phyloP scores from a whole-genome alignment of 495 filamentous ascomycete species.

The Sporormia fimetaria region DNA sequence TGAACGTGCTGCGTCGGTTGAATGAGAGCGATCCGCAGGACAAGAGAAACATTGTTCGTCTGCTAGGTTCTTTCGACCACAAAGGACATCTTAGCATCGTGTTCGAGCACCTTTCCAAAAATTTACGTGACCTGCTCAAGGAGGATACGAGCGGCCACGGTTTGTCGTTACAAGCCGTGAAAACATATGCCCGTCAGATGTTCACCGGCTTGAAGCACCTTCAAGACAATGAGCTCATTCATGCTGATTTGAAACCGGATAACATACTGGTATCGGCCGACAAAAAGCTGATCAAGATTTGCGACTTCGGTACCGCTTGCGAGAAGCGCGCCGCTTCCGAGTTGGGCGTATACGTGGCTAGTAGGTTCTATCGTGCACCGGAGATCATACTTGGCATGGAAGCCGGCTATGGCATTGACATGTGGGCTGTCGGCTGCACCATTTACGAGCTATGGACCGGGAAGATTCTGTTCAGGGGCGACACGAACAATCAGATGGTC shows the following conservation, averaged over 20 bases:
- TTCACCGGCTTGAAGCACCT: conserved; percentile 78
- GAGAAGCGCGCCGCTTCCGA: conserved; percentile 72
- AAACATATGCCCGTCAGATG: conserved; percentile 85
- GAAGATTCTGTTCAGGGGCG: conserved; percentile 90
- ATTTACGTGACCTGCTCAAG: conserved; percentile 89
- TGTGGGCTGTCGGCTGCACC: conserved; percentile 96
- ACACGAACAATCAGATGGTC: conserved; percentile 97
- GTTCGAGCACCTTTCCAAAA: conserved; percentile 79
- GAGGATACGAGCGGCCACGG: conserved; percentile 92
- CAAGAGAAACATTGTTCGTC: conserved; percentile 83
- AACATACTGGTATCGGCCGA: conserved; percentile 78
- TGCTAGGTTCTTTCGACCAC: conserved; percentile 81
- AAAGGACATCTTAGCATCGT: conserved; percentile 93
- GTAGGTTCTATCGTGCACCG: conserved; percentile 91
- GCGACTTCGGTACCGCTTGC: conserved; percentile 88
- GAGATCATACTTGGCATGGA: conserved; percentile 95
- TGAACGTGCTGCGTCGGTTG: conserved; percentile 77
- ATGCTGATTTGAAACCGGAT: conserved; percentile 94
- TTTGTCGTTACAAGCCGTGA: conserved; percentile 74
- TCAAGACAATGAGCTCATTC: conserved; percentile 82
- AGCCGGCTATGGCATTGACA: conserved; percentile 87
- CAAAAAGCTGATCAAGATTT: conserved; percentile 80
- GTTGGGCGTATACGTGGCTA: conserved; percentile 86
- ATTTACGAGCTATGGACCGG: conserved; percentile 94
- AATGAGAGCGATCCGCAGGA: conserved; percentile 73